A percentile compares a stretch with the other conserved stretches of the same genome.
These are phyloP conservation scores for Globisporangium cystogenes DNA, from an alignment of 352 stramenopile genomes.

Conservation along the genomic window DNA sequence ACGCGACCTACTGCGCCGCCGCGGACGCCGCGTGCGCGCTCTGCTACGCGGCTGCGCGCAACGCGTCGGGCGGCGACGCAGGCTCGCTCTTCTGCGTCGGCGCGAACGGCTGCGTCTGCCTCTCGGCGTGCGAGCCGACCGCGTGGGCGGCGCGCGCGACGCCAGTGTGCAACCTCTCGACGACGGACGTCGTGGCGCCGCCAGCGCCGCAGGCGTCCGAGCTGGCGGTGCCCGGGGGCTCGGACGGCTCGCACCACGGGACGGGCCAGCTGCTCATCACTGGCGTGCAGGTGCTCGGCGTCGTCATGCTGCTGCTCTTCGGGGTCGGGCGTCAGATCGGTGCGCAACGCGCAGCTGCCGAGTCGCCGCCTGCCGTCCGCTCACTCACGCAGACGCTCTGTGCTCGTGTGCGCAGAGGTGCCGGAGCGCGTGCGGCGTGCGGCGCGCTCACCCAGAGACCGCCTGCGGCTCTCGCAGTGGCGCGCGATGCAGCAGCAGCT, in stretches of 20 bases:
- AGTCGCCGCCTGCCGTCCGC: no score
- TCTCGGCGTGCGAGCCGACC: conserved; percentile 4
- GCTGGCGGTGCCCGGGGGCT: background rate
- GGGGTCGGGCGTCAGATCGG: background rate
- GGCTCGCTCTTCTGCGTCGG: conserved; percentile 27
- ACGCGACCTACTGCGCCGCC: conserved; percentile 49
- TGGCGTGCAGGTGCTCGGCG: background rate
- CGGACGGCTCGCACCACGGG: background rate
- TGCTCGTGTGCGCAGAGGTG: background rate
- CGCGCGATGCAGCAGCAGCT: conserved; percentile 5
- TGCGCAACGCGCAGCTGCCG: background rate
- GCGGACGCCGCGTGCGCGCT: conserved; percentile 25
- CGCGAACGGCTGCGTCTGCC: conserved; percentile 6
- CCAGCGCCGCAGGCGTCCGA: background rate
- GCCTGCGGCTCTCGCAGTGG: conserved; percentile 5
- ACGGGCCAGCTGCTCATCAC: conserved; percentile 3
- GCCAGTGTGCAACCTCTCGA: background rate
- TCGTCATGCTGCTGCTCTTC: conserved; percentile 1
- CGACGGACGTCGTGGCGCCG: background rate
- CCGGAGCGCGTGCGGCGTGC: background rate
- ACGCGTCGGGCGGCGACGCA: conserved; percentile 20
- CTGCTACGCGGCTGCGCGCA: conserved; percentile 12
- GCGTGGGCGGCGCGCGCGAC: background rate
- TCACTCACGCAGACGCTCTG: background rate
- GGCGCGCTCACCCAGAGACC: conserved; percentile 2